A percentile compares a stretch with the other conserved stretches of the same genome.
phyloP scores from a whole-genome alignment of 805 yeast species.

The Cyberlindnera bimundalis region DNA sequence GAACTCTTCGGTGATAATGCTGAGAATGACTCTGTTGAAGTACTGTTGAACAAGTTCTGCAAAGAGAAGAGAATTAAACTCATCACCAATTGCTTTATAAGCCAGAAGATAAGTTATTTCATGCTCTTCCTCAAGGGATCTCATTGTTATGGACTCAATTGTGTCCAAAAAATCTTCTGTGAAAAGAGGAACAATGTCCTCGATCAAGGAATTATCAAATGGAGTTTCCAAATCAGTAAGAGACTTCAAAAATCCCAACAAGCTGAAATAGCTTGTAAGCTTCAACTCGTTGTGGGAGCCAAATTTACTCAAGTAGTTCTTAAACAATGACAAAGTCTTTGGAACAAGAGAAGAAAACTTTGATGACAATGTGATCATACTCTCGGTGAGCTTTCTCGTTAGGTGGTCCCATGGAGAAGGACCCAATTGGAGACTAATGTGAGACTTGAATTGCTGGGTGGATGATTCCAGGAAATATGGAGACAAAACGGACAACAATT shows the following conservation, averaged over 20 bases:
- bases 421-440: constrained; percentile 31
- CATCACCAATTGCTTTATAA: constrained; percentile 35
- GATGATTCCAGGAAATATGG: constrained; percentile 50
- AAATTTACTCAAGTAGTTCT: constrained; percentile 25
- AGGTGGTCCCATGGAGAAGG: constrained; percentile 40
- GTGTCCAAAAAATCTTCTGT: constrained; percentile 16
- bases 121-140: constrained; percentile 29
- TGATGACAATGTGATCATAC: constrained; percentile 27
- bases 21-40: constrained; percentile 16
- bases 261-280: constrained; percentile 30
- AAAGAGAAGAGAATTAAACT: constrained; percentile 32
- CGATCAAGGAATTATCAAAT: constrained; percentile 19
- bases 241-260: constrained; percentile 38
- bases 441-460: constrained; percentile 43
- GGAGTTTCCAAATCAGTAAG: constrained; percentile 20
- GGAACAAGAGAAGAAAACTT: constrained; percentile 29
- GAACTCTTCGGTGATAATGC: constrained; percentile 3
- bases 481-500: constrained; percentile 39
- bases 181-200: constrained; percentile 27
- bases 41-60: constrained; percentile 27
- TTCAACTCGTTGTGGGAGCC: constrained; percentile 14
- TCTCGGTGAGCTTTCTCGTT: constrained; percentile 33
- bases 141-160: constrained; percentile 30
- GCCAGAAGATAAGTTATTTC: constrained; percentile 32
- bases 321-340: constrained; percentile 22